These are phyloP conservation scores for Candida ortonii DNA, from an alignment of 805 yeast genomes.

Conservation along the genomic window DNA sequence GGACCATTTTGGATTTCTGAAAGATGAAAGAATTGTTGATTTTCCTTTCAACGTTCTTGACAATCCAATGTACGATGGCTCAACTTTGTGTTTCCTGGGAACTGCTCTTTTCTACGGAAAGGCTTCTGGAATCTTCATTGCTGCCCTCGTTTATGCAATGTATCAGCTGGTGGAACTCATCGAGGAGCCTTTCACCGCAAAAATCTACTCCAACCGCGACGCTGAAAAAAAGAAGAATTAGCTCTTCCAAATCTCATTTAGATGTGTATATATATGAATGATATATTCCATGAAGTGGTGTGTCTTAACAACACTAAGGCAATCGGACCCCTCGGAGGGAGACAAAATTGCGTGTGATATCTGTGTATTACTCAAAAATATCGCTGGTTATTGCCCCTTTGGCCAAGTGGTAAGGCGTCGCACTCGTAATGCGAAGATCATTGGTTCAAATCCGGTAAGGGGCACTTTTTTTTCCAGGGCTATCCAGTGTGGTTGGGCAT, in stretches of 20 bases:
- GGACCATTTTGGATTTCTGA: slow-evolving; percentile 94
- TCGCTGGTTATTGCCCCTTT: slow-evolving; percentile 33
- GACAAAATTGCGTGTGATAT: neutral
- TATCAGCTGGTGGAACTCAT: slow-evolving; percentile 79
- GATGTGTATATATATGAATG: too few relatives aligned
- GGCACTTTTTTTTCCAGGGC: slow-evolving; percentile 32
- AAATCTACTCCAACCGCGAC: slow-evolving; percentile 76
- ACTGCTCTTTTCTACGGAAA: slow-evolving; percentile 85
- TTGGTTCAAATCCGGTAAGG: slow-evolving; percentile 43
- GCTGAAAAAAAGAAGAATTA: slow-evolving; percentile 25
- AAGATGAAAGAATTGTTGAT: slow-evolving; percentile 83
- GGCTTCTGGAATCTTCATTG: slow-evolving; percentile 80
- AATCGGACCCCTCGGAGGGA: too few relatives aligned
- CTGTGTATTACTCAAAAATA: neutral
- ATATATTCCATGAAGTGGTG: too few relatives aligned
- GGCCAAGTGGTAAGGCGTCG: slow-evolving; percentile 48
- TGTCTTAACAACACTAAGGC: too few relatives aligned
- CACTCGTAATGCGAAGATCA: slow-evolving; percentile 47
- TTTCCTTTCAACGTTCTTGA: slow-evolving; percentile 91
- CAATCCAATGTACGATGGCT: slow-evolving; percentile 97
- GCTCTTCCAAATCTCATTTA: too few relatives aligned
- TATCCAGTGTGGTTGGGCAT: too few relatives aligned
- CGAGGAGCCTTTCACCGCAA: slow-evolving; percentile 96
- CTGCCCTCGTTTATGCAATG: slow-evolving; percentile 74
- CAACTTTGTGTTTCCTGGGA: slow-evolving; percentile 85